These are phyloP conservation scores for Boletus pseudo-olivaceus DNA, from an alignment of 768 basidiomycete species.

Conservation along the genomic window DNA sequence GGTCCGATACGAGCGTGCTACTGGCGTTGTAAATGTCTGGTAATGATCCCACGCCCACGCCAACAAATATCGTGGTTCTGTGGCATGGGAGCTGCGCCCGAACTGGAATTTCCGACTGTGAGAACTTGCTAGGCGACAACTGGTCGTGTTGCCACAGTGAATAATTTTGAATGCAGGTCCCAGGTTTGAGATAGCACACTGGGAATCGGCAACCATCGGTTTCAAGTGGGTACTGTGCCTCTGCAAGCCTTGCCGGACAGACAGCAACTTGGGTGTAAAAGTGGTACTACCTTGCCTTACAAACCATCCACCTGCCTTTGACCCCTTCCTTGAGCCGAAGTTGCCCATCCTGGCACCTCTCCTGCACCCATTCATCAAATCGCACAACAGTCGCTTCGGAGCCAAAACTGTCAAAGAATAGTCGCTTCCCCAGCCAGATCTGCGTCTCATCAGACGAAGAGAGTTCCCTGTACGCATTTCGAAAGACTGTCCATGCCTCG, in stretches of 20 bases:
- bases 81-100: no score
- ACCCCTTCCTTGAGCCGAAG: slow-evolving; percentile 55
- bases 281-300: slow-evolving; percentile 40
- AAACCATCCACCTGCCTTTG: slow-evolving; percentile 59
- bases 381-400: slow-evolving; percentile 25
- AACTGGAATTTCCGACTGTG: neutral
- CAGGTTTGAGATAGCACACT: neutral
- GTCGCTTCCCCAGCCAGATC: slow-evolving; percentile 46
- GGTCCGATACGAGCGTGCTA: neutral
- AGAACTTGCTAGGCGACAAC: neutral
- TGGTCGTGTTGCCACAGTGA: no score
- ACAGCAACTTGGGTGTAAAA: neutral
- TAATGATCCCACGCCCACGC: neutral
- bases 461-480: slow-evolving; percentile 63
- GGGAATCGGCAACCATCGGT: neutral
- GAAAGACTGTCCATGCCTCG: slow-evolving; percentile 57
- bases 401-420: slow-evolving; percentile 42
- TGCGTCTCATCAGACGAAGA: slow-evolving; percentile 36
- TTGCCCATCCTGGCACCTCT: slow-evolving; percentile 41
- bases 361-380: slow-evolving; percentile 55
- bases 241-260: neutral
- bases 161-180: neutral
- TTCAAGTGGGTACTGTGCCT: neutral
- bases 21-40: neutral
- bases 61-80: neutral